These are phyloP conservation scores for Paracoccidioides lutzii DNA, from an alignment of 2,329 filamentous ascomycete genomes.

Conservation along the genomic window DNA sequence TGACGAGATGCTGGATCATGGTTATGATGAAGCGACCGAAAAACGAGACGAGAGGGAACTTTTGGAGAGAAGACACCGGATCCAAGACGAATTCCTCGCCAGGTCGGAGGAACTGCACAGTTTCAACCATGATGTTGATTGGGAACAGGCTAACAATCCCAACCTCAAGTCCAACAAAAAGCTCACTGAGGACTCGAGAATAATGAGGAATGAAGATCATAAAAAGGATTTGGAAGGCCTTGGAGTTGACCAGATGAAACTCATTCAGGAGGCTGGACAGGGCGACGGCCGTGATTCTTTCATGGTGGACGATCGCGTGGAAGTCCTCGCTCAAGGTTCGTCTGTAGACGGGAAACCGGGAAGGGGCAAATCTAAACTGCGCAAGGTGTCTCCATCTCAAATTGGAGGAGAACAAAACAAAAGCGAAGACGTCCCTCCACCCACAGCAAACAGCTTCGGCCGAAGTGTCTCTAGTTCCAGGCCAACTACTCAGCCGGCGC, in stretches of 20 bases:
- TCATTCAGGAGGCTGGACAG: constrained; percentile 47
- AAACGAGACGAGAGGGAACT: constrained; percentile 30
- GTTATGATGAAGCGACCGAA: constrained; percentile 22
- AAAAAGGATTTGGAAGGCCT: constrained; percentile 65
- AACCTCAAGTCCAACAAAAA: constrained; percentile 44
- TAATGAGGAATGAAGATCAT: constrained; percentile 51
- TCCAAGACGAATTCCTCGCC: constrained; percentile 45
- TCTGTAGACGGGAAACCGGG: constrained; percentile 19
- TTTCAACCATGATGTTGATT: constrained; percentile 64
- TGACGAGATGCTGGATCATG: constrained; percentile 17
- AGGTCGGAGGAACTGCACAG: constrained; percentile 47
- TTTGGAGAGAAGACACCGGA: constrained; percentile 30
- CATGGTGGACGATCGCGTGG: constrained; percentile 49
- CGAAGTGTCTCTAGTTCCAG: neutral
- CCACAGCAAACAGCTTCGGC: constrained; percentile 45
- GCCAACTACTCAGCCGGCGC: neutral
- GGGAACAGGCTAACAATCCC: constrained; percentile 45
- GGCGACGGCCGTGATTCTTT: constrained; percentile 58
- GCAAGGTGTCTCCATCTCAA: neutral
- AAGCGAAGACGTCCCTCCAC: constrained; percentile 6
- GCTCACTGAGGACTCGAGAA: constrained; percentile 43
- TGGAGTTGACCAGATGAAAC: constrained; percentile 63
- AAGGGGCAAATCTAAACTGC: neutral
- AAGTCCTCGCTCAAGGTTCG: constrained; percentile 56
- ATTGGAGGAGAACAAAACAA: neutral